Conservation (phyloP, 306 rosid species). For the Castanea mollissima region DNA sequence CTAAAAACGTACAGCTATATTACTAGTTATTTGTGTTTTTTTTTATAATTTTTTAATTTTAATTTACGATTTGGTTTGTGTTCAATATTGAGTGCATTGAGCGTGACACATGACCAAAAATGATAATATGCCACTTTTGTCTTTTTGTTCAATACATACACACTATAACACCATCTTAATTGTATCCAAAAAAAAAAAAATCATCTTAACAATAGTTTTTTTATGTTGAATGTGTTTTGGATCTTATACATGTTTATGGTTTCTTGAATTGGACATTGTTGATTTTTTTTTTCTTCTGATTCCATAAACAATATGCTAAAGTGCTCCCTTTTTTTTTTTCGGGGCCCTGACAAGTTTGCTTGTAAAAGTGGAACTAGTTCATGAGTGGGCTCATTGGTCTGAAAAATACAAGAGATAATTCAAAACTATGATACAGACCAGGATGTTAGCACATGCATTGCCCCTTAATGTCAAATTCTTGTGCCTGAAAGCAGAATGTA, state of each 20-base stretch:
- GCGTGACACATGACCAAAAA: no score
- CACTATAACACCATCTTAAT: no score
- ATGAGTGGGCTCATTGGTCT: conserved; percentile 22
- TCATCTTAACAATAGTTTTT: no score
- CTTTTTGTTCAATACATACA: no score
- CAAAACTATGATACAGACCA: not conserved
- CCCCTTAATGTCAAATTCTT: conserved; percentile 28
- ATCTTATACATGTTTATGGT: not conserved
- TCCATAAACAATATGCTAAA: not conserved
- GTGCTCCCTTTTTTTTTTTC: not conserved
- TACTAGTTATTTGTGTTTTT: no score
- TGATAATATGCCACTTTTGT: no score
- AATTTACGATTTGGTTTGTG: no score
- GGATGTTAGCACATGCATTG: conserved; percentile 56
- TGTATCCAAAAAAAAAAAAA: no score
- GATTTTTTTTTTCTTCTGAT: not conserved
- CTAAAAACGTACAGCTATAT: no score
- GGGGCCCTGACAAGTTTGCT: conserved; percentile 24
- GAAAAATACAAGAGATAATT: conserved; percentile 23
- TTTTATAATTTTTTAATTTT: no score
- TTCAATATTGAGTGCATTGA: no score
- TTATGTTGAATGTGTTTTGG: not conserved
- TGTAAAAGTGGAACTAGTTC: conserved; percentile 34
- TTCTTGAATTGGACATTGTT: not conserved
- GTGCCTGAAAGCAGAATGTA: conserved; percentile 31